Conservation (phyloP, 2,329 filamentous ascomycete genomes). For the Fusarium tuaranense region DNA sequence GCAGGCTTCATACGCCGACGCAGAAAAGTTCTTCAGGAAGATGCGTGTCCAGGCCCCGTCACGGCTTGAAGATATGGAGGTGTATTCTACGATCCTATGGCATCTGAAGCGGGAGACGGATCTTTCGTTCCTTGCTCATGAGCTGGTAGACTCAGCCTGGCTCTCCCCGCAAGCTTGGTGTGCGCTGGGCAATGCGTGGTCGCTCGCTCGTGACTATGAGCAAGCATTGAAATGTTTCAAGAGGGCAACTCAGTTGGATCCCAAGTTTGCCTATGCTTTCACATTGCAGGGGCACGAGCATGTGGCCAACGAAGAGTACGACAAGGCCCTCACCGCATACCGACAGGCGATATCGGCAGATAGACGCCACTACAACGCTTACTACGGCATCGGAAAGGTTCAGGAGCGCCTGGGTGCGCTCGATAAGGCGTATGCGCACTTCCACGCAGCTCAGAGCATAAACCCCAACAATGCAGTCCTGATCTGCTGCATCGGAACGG, state of each 20-base stretch:
- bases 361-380: slow-evolving; percentile 95
- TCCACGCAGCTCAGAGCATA: slow-evolving; percentile 86
- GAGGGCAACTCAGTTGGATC: slow-evolving; percentile 89
- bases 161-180: slow-evolving; percentile 97
- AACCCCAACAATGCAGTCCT: slow-evolving; percentile 95
- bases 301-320: slow-evolving; percentile 95
- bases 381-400: slow-evolving; percentile 87
- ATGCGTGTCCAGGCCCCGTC: slow-evolving; percentile 85
- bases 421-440: slow-evolving; percentile 92
- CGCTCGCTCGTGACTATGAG: slow-evolving; percentile 90
- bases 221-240: slow-evolving; percentile 96
- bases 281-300: slow-evolving; percentile 97
- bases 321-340: slow-evolving; percentile 91
- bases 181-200: slow-evolving; percentile 94
- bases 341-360: slow-evolving; percentile 88
- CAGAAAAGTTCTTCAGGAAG: slow-evolving; percentile 86
- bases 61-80: slow-evolving; percentile 93
- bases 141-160: slow-evolving; percentile 87
- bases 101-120: slow-evolving; percentile 93
- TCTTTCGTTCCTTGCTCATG: slow-evolving; percentile 90
- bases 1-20: slow-evolving; percentile 85
- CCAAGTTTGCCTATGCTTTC: slow-evolving; percentile 93
- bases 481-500: slow-evolving; percentile 90
- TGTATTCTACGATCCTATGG: slow-evolving; percentile 99
- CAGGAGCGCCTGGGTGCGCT: slow-evolving; percentile 93